Evolutionary conservation across 192 early-diverging fungal genomes (phyloP).

Genomic region (Cetraspora pellucida): DNA sequence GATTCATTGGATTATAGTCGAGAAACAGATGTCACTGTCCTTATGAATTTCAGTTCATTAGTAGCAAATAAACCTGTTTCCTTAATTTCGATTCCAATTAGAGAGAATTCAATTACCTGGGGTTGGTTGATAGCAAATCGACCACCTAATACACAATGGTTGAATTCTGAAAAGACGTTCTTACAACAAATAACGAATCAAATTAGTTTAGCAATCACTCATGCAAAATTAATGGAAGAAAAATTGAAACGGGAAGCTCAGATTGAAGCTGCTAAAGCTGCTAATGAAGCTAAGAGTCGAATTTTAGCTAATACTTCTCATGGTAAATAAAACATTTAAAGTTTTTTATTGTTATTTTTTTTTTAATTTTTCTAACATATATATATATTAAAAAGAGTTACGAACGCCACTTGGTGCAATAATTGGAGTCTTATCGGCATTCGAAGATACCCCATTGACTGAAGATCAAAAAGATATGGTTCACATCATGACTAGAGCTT

Average conservation of each 20-base stretch:
- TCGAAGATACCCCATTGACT: constrained; percentile 46
- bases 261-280: constrained; percentile 47
- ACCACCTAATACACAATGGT: constrained; percentile 33
- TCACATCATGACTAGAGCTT: constrained; percentile 49
- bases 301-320: constrained; percentile 50
- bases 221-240: constrained; percentile 42
- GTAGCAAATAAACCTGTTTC: constrained; percentile 2
- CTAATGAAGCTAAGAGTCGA: constrained; percentile 49
- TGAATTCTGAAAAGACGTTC: constrained; percentile 38
- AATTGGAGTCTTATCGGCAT: constrained; percentile 46
- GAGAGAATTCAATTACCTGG: neutral
- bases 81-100: constrained; percentile 1
- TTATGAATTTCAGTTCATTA: neutral
- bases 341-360: neutral
- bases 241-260: constrained; percentile 46
- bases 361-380: neutral
- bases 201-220: constrained; percentile 45
- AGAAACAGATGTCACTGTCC: neutral
- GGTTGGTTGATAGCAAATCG: constrained; percentile 24
- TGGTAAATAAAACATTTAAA: constrained; percentile 29
- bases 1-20: neutral
- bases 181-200: constrained; percentile 48
- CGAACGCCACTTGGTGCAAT: constrained; percentile 48
- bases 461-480: constrained; percentile 50
- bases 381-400: constrained; percentile 19